Conservation (phyloP, 140 eudicot species). For the Oenanthe javanica region DNA sequence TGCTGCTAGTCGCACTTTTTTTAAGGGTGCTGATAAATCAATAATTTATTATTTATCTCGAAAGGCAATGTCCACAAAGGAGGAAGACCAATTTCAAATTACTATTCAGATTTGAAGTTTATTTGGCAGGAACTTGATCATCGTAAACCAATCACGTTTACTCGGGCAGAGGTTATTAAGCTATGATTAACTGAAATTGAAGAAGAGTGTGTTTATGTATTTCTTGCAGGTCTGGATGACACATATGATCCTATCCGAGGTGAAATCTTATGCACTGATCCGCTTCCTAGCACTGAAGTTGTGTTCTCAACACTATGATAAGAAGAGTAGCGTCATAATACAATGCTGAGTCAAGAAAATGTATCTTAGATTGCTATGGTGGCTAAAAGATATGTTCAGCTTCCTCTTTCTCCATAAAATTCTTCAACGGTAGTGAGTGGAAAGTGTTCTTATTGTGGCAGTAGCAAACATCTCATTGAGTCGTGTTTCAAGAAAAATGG, state of each 20-base stretch:
- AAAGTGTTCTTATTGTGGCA: not conserved
- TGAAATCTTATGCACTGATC: not conserved
- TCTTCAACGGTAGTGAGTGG: not conserved
- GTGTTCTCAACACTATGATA: not conserved
- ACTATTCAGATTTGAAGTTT: too few relatives aligned
- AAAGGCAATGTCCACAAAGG: too few relatives aligned
- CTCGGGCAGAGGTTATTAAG: not conserved
- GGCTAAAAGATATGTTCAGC: not conserved
- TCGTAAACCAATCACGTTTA: not conserved
- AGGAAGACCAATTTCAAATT: too few relatives aligned
- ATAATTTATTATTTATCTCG: too few relatives aligned
- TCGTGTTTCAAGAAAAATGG: constrained; percentile 2
- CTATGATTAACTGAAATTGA: not conserved
- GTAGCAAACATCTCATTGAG: not conserved
- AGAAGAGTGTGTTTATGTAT: not conserved
- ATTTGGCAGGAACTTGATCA: not conserved
- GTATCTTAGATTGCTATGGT: not conserved
- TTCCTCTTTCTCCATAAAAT: not conserved
- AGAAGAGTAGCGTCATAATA: not conserved
- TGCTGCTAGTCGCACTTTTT: too few relatives aligned
- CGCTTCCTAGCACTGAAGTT: not conserved
- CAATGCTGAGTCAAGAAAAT: not conserved
- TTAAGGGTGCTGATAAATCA: too few relatives aligned
- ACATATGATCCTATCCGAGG: not conserved
- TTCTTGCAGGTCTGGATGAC: too few relatives aligned